phyloP scores from a whole-genome alignment of 805 yeast genomes.

The Kazachstania africana region DNA sequence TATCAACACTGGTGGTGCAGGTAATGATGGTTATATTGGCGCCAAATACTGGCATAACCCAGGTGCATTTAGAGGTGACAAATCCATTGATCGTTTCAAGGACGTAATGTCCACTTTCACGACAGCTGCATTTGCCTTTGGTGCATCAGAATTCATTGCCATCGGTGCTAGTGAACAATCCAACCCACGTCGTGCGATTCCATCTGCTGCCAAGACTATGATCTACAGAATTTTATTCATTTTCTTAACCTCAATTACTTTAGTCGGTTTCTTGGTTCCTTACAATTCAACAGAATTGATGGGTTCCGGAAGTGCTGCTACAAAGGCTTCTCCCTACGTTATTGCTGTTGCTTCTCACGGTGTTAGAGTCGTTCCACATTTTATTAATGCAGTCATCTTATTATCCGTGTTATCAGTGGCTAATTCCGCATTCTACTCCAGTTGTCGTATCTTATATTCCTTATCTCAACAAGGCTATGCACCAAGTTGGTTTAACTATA shows the following conservation, averaged over 20 bases:
- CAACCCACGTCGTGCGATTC: constrained; percentile 50
- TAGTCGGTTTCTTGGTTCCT: constrained; percentile 52
- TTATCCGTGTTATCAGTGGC: constrained; percentile 49
- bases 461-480: constrained; percentile 52
- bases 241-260: constrained; percentile 40
- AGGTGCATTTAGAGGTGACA: constrained; percentile 45
- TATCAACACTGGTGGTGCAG: constrained; percentile 46
- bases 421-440: constrained; percentile 42
- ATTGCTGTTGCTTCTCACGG: constrained; percentile 51
- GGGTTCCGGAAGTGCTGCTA: constrained; percentile 36
- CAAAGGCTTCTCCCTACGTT: constrained; percentile 66
- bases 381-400: constrained; percentile 53
- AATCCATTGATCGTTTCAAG: constrained; percentile 34
- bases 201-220: constrained; percentile 59
- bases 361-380: constrained; percentile 45
- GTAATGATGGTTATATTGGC: constrained; percentile 42
- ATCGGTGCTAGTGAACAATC: constrained; percentile 62
- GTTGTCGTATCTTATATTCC: constrained; percentile 40
- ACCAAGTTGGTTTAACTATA: constrained; percentile 42
- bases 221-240: constrained; percentile 54
- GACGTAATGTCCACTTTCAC: constrained; percentile 56
- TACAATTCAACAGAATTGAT: constrained; percentile 39
- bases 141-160: constrained; percentile 56
- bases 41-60: constrained; percentile 49
- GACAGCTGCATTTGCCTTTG: constrained; percentile 56